Evolutionary conservation across 1,284 basidiomycete species (phyloP), one percentile per base, ranked within the genome.

Genomic region (Prillingera fragicola): DNA sequence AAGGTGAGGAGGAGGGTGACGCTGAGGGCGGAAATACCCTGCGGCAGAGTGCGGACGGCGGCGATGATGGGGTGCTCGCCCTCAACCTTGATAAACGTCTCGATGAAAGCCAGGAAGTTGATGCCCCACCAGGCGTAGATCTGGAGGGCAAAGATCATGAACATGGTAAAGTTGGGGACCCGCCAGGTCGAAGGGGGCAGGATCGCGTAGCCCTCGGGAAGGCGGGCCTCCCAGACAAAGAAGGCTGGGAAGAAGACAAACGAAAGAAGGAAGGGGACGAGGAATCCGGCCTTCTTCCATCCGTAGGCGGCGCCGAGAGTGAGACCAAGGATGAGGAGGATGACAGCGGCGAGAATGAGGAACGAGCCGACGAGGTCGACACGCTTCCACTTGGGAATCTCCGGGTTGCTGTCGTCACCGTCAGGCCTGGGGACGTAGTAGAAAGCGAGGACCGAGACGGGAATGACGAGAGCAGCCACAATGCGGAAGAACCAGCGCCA

Each of bases 261-360:
- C 5, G 59, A 55, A 17, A 70, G 53, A 13, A 71, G 50, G 56
- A 71, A 65, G 9, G 68, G 68, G 1, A 61, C 65, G 45, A 70
- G 57, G 62, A 70, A 70, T 5, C 48, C 40, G 3, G 65, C 52
- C n/a, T 43, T 69, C 38, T 53, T 57, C 51, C 54, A 70, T 5
- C 63, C 68, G 50, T 63, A 56, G 1, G 57, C 54, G 1, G 65
- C 63, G 33, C 65, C 67, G 18, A 65, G 54, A 10, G 68, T 70
- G 7, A 70, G 56, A 32, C 62, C 62, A 37, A 69, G 64, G 42
- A 65, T 67, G 43, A 70, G 54, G 6, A 68, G 57, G 38, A 67
- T 52, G 40, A 67, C 60, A 7, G 56, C 49, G n/a, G 53, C 18
- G 26, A 67, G 56, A 55, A 67, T 67, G 35, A 56, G 33, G 31